Evolutionary conservation across 2,329 filamentous ascomycete species (phyloP).

Genomic region (Xylariaceae sp.): DNA sequence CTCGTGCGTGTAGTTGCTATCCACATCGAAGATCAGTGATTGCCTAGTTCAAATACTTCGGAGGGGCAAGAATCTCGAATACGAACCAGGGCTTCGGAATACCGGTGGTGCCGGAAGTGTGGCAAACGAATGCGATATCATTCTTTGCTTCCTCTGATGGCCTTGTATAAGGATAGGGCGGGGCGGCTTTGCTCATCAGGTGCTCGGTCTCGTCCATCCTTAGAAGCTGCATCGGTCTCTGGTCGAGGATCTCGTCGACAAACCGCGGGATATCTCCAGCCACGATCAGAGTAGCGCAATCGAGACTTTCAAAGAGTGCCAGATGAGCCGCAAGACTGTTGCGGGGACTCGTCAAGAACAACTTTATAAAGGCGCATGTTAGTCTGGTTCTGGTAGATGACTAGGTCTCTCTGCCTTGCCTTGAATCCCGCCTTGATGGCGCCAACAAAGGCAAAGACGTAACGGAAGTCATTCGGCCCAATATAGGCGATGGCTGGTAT

Average conservation of each 20-base stretch:
- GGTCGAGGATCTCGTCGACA: conserved; percentile 1
- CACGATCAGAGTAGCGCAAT: conserved; percentile 1
- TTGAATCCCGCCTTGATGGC: conserved; percentile 5
- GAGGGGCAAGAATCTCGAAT: too few species aligned
- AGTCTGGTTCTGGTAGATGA: background rate
- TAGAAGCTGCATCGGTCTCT: conserved; percentile 2
- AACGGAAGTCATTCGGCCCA: conserved; percentile 4
- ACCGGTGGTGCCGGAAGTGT: conserved; percentile 4
- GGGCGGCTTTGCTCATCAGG: conserved; percentile 1
- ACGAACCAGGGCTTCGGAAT: conserved; percentile 23
- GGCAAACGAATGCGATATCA: conserved; percentile 3
- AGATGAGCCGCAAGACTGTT: conserved; percentile 4
- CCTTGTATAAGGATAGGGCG: conserved; percentile 1
- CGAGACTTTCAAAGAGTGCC: conserved; percentile 2
- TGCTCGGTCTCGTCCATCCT: conserved; percentile 2
- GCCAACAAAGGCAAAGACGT: conserved; percentile 4
- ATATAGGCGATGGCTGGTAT: conserved; percentile 3
- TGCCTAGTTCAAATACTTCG: too few species aligned
- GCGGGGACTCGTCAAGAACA: conserved; percentile 3
- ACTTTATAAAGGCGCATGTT: background rate
- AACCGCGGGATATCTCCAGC: background rate
- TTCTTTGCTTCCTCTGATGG: conserved; percentile 1
- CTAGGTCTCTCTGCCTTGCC: background rate
- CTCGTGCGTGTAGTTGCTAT: conserved; percentile 13
- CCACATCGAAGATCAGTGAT: too few species aligned